Conservation (phyloP, 352 stramenopile genomes). For the Phytopythium oedochilum region DNA sequence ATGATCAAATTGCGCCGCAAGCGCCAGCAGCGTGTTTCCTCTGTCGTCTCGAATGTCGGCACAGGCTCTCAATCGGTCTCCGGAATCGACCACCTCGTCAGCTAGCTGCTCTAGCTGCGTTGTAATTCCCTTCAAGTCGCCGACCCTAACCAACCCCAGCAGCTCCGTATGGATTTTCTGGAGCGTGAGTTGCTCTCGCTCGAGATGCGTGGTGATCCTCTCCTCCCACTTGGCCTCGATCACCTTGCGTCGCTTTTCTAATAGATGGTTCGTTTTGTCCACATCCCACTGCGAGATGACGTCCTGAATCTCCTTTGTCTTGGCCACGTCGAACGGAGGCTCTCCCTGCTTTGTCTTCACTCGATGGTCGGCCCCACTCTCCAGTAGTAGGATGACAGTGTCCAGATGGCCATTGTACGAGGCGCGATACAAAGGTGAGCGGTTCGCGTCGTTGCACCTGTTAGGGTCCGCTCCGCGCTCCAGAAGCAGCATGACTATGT, state of each 20-base stretch:
- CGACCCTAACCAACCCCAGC: constrained; percentile 36
- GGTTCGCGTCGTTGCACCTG: constrained; percentile 76
- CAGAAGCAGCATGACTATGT: constrained; percentile 65
- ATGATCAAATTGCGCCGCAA: constrained; percentile 74
- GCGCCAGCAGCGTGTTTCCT: constrained; percentile 65
- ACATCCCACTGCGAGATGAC: constrained; percentile 71
- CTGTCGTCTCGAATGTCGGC: constrained; percentile 77
- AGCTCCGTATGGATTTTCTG: constrained; percentile 83
- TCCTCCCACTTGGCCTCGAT: constrained; percentile 84
- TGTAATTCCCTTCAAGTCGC: constrained; percentile 47
- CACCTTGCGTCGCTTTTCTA: constrained; percentile 52
- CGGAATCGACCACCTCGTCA: constrained; percentile 56
- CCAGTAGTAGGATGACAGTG: constrained; percentile 61
- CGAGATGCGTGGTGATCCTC: constrained; percentile 80
- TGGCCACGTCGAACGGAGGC: constrained; percentile 83
- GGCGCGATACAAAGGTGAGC: constrained; percentile 79
- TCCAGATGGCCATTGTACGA: constrained; percentile 83
- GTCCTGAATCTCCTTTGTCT: constrained; percentile 56
- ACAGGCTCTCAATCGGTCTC: constrained; percentile 54
- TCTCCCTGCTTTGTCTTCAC: constrained; percentile 73
- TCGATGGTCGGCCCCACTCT: constrained; percentile 68
- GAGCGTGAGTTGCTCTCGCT: constrained; percentile 78
- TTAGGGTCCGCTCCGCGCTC: constrained; percentile 84
- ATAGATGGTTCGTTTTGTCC: constrained; percentile 53
- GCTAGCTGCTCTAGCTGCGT: constrained; percentile 63